phyloP scores from a whole-genome alignment of 202 grass and related monocot genomes.

The Elaeis oleifera region DNA sequence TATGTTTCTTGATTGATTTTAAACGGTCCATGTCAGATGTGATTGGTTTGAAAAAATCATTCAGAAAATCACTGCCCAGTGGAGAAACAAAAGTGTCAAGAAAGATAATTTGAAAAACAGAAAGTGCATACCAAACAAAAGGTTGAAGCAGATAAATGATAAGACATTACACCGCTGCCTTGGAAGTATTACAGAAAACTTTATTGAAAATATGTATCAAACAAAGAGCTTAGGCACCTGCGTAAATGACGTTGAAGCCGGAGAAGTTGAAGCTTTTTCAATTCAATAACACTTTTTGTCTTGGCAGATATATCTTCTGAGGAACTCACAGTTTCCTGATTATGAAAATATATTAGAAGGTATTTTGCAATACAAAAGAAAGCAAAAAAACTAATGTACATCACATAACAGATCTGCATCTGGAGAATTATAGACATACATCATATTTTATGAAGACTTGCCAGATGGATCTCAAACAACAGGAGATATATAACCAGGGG shows the following conservation, averaged over 20 bases:
- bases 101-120: neutral
- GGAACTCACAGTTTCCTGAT: constrained; percentile 85
- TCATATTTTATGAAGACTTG: no score
- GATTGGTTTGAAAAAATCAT: constrained; percentile 87
- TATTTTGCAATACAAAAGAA: constrained; percentile 4
- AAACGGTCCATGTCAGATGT: constrained; percentile 62
- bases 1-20: constrained; percentile 81
- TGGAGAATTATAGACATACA: no score
- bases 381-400: neutral
- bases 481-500: no score
- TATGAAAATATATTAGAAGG: neutral
- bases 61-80: constrained; percentile 79
- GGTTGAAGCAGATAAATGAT: no score
- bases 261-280: constrained; percentile 99
- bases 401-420: no score
- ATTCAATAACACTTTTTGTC: constrained; percentile 94
- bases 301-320: constrained; percentile 85
- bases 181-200: neutral
- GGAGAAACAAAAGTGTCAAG: constrained; percentile 21
- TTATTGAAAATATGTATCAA: neutral
- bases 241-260: constrained; percentile 70
- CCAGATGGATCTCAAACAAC: no score
- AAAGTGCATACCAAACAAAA: no score
- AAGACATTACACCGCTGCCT: neutral
- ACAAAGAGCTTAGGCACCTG: constrained; percentile 33